phyloP scores from a whole-genome alignment of 331 rosid genomes.

The Malus hybrid region DNA sequence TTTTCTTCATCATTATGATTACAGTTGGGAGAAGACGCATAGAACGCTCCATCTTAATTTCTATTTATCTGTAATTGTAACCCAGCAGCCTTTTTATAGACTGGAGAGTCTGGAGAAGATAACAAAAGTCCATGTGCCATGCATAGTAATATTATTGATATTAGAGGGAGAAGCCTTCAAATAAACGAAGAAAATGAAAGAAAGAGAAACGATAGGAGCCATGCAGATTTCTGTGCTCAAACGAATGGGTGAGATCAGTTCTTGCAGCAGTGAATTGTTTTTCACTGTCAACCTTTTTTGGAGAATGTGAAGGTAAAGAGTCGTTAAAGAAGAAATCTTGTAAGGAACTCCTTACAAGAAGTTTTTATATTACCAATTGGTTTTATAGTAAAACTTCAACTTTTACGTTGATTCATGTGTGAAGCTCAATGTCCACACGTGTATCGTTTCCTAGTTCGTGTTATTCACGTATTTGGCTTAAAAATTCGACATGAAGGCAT shows the following conservation, averaged over 20 bases:
- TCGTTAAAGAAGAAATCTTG: too few species aligned
- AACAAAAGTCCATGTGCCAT: not conserved
- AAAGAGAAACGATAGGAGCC: not conserved
- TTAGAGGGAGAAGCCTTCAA: not conserved
- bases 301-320: too few species aligned
- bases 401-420: too few species aligned
- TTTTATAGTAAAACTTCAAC: too few species aligned
- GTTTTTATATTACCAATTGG: too few species aligned
- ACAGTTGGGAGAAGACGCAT: not conserved
- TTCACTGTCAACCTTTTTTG: not conserved
- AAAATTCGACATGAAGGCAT: too few species aligned
- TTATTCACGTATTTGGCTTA: too few species aligned
- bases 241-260: not conserved
- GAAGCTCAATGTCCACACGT: too few species aligned
- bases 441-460: too few species aligned
- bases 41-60: constrained; percentile 32
- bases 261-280: not conserved
- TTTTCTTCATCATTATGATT: too few species aligned
- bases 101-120: not conserved
- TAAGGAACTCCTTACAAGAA: too few species aligned
- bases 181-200: not conserved
- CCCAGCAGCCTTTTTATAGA: not conserved
- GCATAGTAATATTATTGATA: not conserved
- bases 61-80: not conserved
- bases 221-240: not conserved